Percentiles rank a stretch among this genome's conserved stretches.
phyloP scores from a whole-genome alignment of 108 stramenopile genomes.

The Conticribra weissflogii region DNA sequence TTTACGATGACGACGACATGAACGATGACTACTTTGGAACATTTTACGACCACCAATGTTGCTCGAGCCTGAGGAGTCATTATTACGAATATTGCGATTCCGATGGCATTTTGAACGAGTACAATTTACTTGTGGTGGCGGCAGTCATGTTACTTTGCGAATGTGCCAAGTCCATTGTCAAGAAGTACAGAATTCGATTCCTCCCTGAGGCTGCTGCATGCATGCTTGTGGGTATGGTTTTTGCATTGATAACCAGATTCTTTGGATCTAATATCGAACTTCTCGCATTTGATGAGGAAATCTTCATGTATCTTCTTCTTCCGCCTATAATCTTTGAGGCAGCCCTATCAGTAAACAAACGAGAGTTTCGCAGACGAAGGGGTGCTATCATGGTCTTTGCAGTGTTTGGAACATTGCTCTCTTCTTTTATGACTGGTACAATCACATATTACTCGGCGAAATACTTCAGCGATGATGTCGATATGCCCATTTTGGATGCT shows the following conservation, averaged over 20 bases:
- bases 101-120: constrained; percentile 59
- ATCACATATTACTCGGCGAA: constrained; percentile 57
- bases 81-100: constrained; percentile 57
- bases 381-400: constrained; percentile 84
- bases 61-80: constrained; percentile 52
- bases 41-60: constrained; percentile 71
- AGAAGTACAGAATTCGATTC: constrained; percentile 57
- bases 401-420: constrained; percentile 73
- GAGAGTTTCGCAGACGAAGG: constrained; percentile 71
- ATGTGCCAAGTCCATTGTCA: constrained; percentile 68
- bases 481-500: constrained; percentile 47
- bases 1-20: constrained; percentile 48
- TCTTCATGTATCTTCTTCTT: constrained; percentile 82
- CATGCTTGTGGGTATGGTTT: constrained; percentile 66
- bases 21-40: constrained; percentile 71
- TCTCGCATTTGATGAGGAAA: constrained; percentile 78
- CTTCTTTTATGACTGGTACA: constrained; percentile 71
- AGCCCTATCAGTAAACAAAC: constrained; percentile 72
- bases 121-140: constrained; percentile 71
- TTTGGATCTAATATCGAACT: constrained; percentile 40
- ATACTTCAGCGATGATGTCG: constrained; percentile 29
- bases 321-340: constrained; percentile 92
- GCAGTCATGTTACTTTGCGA: constrained; percentile 75
- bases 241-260: constrained; percentile 24
- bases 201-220: constrained; percentile 88